phyloP scores from a whole-genome alignment of 2,329 filamentous ascomycete species.

The Eurotiales sp. region DNA sequence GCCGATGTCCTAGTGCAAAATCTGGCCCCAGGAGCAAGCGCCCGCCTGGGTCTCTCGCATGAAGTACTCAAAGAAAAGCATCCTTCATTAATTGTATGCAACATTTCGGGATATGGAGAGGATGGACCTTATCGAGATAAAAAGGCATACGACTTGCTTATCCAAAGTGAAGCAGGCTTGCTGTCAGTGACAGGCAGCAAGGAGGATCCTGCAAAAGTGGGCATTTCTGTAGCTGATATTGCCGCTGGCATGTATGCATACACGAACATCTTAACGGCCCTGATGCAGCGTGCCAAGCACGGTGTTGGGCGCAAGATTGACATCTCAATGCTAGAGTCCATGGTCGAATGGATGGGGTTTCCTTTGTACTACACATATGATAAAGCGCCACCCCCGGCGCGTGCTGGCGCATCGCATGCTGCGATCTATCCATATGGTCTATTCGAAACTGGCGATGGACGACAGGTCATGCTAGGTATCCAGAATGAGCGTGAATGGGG shows the following conservation, averaged over 20 bases:
- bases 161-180: slow-evolving; percentile 54
- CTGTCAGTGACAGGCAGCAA: slow-evolving; percentile 49
- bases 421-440: slow-evolving; percentile 57
- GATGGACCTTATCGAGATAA: slow-evolving; percentile 52
- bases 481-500: slow-evolving; percentile 58
- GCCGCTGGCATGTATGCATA: slow-evolving; percentile 53
- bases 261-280: slow-evolving; percentile 48
- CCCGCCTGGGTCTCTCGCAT: slow-evolving; percentile 48
- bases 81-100: slow-evolving; percentile 50
- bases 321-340: slow-evolving; percentile 57
- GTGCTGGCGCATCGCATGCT: slow-evolving; percentile 52
- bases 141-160: slow-evolving; percentile 55
- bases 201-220: slow-evolving; percentile 47
- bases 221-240: slow-evolving; percentile 55
- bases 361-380: slow-evolving; percentile 54
- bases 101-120: slow-evolving; percentile 53
- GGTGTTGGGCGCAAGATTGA: slow-evolving; percentile 50
- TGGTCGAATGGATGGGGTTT: slow-evolving; percentile 59
- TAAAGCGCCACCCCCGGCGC: slow-evolving; percentile 40
- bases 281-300: slow-evolving; percentile 48
- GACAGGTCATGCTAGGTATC: slow-evolving; percentile 54
- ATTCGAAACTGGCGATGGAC: slow-evolving; percentile 47
- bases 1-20: slow-evolving; percentile 55
- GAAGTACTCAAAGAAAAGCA: slow-evolving; percentile 41
- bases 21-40: slow-evolving; percentile 49